Base-by-base conservation (phyloP, 2,329 filamentous ascomycete genomes). In the Calonectria pteridis region DNA sequence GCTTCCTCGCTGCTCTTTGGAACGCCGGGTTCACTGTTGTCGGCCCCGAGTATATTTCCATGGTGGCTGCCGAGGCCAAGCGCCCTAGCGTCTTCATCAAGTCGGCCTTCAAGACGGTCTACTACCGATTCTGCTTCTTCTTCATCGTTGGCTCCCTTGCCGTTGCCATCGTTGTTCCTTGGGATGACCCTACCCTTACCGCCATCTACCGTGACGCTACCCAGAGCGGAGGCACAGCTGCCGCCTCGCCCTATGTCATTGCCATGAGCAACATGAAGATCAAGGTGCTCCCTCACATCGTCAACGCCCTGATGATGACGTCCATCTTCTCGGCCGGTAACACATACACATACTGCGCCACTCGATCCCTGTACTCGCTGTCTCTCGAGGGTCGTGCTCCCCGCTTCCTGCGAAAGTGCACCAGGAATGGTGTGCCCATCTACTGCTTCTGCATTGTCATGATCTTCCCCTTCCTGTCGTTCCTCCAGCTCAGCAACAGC, bases 61-160 rank as follows among this genome's bases (percentile, higher is more conserved):
- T 91, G 79, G 94, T 94, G 1, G 92, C 94, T 18, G 93, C 93
- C 59, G 93, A 94, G 82, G 89, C 92, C 2, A 87, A 93, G 78
- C 90, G 92, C 74, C 93, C 93, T 0, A 89, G 92, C 6, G 85
- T 84, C 14, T 89, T 90, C 62, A 89, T 95, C 83, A 93, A 93
- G 37, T 88, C 88, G 59, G 93, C 93, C 1, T 95, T 91, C 85
- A 94, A 94, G 79, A 92, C 91, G 0, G 92, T 94, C 9, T 94
- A 94, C 84, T 93, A 92, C 82, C 91, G 94, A 55, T 88, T 95
- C 64, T 92, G 91, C 2, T 84, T 91, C 20, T 95, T 95, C 84
- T 95, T 94, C 83, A 88, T 94, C 29, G 88, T 93, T 3, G 93
- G 93, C 6, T 91, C 92, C 2, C 86, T 95, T 1, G 89, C 88